Base-by-base conservation (phyloP, 164 flowering plant genomes). In the Berberis thunbergii region DNA sequence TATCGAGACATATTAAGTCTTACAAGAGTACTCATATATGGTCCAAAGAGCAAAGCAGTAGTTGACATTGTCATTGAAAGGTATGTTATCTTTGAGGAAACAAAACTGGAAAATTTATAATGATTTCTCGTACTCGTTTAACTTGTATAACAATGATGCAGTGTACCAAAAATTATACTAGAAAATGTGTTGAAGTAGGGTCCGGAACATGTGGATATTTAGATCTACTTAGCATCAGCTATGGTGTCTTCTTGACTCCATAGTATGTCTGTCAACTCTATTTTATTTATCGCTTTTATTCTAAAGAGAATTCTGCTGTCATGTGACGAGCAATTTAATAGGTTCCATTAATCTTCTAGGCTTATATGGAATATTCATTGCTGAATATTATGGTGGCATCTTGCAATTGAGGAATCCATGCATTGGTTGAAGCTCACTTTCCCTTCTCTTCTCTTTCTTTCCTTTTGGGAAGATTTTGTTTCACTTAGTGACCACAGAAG, bases 1-100 rank as follows among this genome's bases (percentile, higher is more conserved):
- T 89, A 88, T 55, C 78, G 97, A 50, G 97, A 88, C 81, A 89
- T 93, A 69, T 74, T 93, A 54, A 89, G 84, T 78, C 86, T 93
- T 62, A 85, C 86, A 13, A 86, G 98, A 80, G 97, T 93, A 70
- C 90, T 93, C 58, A 66, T 80, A 60, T 70, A 83, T 69, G 98
- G 98, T 64, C 97, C 98, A 40, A 78, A 84, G 67, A 88, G 98
- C 79, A 93, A 93, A 80, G 81, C 79, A 52, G 88, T 84, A 70
- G 98, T 85, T 58, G 97, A 93, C 72, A 41, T 55, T 53, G 67
- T 93, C 58, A 81, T 89, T 58, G 90, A 89, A 65, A 86, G 93
- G 98, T 89, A 82, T 57, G 70, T 39, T 45, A 26, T 39, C 56
- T 53, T 67, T 60, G 57, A 39, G 50, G 57, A 53, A 67, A 59